A percentile compares a stretch with the other conserved stretches of the same genome.
phyloP scores from a whole-genome alignment of 306 rosid species.

The Medicago truncatula region DNA sequence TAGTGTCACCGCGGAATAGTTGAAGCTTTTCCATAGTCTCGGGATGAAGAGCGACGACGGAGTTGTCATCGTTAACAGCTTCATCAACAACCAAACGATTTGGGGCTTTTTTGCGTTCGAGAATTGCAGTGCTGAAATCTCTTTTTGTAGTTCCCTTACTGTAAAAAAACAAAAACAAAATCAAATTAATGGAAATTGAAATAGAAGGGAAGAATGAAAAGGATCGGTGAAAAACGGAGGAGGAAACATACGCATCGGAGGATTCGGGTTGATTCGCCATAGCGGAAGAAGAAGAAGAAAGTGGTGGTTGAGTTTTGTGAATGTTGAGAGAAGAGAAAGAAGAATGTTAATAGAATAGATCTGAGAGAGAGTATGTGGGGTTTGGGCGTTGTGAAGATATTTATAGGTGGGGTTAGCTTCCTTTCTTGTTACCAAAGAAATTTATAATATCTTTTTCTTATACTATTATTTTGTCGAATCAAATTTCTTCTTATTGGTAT shows the following conservation, averaged over 20 bases:
- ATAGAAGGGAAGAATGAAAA: neutral
- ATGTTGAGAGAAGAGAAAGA: neutral
- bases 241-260: conserved; percentile 73
- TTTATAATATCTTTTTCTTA: neutral
- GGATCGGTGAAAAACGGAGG: conserved; percentile 3
- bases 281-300: neutral
- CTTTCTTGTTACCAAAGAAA: conserved; percentile 87
- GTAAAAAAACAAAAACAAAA: conserved; percentile 2
- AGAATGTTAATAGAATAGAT: too few relatives aligned
- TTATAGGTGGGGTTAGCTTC: conserved; percentile 51
- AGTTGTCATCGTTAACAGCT: conserved; percentile 92
- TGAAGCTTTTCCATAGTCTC: conserved; percentile 94
- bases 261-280: conserved; percentile 84
- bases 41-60: conserved; percentile 89
- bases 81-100: conserved; percentile 92
- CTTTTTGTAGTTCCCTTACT: conserved; percentile 83
- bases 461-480: conserved; percentile 30
- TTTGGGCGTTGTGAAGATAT: conserved; percentile 38
- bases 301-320: conserved; percentile 19
- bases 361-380: too few relatives aligned
- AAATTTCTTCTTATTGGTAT: neutral
- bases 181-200: neutral
- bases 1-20: conserved; percentile 91
- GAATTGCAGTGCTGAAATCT: conserved; percentile 88
- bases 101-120: conserved; percentile 92